Base-by-base conservation (phyloP, 106 monocot species). In the Platanthera zijinensis region DNA sequence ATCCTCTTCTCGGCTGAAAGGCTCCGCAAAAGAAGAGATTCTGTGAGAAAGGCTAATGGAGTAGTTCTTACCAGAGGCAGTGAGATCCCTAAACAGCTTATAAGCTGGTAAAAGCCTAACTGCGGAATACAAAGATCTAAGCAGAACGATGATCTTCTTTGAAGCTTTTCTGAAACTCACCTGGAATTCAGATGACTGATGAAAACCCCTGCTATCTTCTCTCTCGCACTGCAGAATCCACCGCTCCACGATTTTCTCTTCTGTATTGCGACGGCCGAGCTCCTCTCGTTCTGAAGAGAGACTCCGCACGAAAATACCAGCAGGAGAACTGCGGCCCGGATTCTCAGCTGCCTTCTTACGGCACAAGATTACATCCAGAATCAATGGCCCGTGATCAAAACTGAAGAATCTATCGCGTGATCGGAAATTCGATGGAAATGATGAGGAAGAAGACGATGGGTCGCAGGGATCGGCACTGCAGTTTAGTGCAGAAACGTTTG, bases 71-170 rank as follows among this genome's bases (percentile, higher is more conserved):
- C 83, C 88, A 0, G 90, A 79, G 30, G 83, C 89, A 56, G 80
- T 82, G 57, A 93, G 84, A 18, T 89, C 93, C 51, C 81, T 75
- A 66, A 89, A 96, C n/a, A 96, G 73, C 66, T 90, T 89, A 62
- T 93, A 90, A 11, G 87, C 85, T 9, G 93, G 96, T 47, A 96
- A 81, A 46, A 96, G 82, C 81, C 93, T 84, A 51, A 96, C 83
- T 21, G 78, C 73, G 9, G 77, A 13, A 77, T 96, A 90, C 78
- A 96, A 45, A 73, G 96, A 93, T 52, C 96, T 81, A 19, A 96
- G 81, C 72, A 96, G 22, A 25, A 93, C 51, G 10, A 86, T 90
- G 9, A 82, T 82, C 72, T 78, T 85, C 75, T 56, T 84, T 73
- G 85, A 88, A 30, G 74, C 81, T 52, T 78, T 87, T 67, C 79